Conservation (phyloP, 306 rosid species). For the Cucumis sativus region Cucumber_9930_V3 NC_026657.2:34114001-34114500, state of each 20-base stretch:
- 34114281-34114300: conserved; percentile 63
- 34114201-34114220: conserved; percentile 29
- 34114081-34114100: neutral
- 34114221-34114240: conserved; percentile 27
- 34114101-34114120: neutral
- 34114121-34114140: neutral
- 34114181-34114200: conserved; percentile 19
- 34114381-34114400: neutral
- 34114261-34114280: conserved; percentile 52
- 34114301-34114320: conserved; percentile 30
- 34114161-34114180: neutral
- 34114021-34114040: neutral
- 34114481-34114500: neutral
- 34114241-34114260: conserved; percentile 59
- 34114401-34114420: neutral
- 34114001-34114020: neutral
- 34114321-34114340: conserved; percentile 50
- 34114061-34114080: neutral
- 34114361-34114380: neutral
- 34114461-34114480: neutral
- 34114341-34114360: conserved; percentile 27
- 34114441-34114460: neutral
- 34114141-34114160: neutral
- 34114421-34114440: neutral
- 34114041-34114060: neutral